phyloP scores from a whole-genome alignment of 169 alveolate genomes.

The Miamiensis avidus region DNA sequence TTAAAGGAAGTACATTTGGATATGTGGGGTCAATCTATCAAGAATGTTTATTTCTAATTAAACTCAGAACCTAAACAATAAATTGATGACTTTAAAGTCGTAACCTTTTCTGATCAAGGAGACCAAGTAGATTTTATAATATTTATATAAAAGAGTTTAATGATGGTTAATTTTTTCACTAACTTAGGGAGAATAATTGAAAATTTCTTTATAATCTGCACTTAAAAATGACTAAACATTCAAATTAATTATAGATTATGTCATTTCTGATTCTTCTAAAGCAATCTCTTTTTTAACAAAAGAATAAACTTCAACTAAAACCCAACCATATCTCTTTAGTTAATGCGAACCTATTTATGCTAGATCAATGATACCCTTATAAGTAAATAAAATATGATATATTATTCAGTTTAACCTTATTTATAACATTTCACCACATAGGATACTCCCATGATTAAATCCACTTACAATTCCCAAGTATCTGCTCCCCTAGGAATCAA shows the following conservation, averaged over 20 bases:
- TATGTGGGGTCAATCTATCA: background rate
- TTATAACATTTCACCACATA: too few relatives aligned
- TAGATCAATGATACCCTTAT: conserved; percentile 80
- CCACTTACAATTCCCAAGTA: conserved; percentile 67
- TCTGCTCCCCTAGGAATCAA: conserved; percentile 49
- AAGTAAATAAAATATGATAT: too few relatives aligned
- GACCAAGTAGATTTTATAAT: background rate
- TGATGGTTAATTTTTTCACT: too few relatives aligned
- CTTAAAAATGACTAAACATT: background rate
- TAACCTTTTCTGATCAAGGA: background rate
- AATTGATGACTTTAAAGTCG: background rate
- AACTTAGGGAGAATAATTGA: background rate
- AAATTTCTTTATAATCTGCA: background rate
- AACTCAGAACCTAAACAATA: background rate
- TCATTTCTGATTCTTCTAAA: background rate
- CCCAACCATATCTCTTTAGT: background rate
- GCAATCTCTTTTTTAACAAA: background rate
- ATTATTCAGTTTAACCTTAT: too few relatives aligned
- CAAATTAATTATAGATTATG: background rate
- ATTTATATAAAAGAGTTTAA: too few relatives aligned
- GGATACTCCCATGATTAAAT: conserved; percentile 81
- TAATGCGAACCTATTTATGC: conserved; percentile 75
- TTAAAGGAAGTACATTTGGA: background rate
- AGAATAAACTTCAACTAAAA: background rate
- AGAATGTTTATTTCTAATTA: background rate